Base-by-base conservation (phyloP, 2,329 filamentous ascomycete species). In the Talaromyces verruculosus region DNA sequence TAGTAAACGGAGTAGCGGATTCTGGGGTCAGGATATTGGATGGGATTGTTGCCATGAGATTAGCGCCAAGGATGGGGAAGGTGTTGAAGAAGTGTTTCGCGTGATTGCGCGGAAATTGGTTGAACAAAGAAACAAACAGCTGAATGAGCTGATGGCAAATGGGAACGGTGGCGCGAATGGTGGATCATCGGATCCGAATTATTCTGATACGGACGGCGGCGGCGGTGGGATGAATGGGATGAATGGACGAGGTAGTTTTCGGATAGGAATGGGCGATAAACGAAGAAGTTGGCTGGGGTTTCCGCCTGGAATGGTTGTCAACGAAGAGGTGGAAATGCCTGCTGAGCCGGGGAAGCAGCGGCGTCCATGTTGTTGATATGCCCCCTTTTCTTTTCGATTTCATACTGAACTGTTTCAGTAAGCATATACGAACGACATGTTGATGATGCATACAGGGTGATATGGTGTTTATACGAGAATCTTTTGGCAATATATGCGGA, bases 1-100 rank as follows among this genome's bases (percentile, higher is more conserved):
- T 69, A 82, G 78, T 70, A 82, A 82, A 67, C 80, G 79, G 67
- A 79, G 79, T 72, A 81, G 75, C 69, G 82, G 72, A 61, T 83
- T 78, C 79, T 97, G 93, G 93, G 92, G 90, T 25, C 91, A 95
- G 76, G 93, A 97, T 75, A 88, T 93, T 5, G 93, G 93, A 62
- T 98, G 94, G 93, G 93, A 97, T 74, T 96, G 93, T 69, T 98
- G 94, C 77, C 95, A 98, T 78, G 95, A 99, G 81, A 94, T 99
- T 74, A 93, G 89, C 71, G 93, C 94, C 58, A 94, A 96, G 82
- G 93, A 90, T 73, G 93, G 93, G 65, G 93, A 97, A 82, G 94
- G 94, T 19, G 93, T 99, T 19, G 95, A 98, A 72, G 95, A 98
- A 79, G 93, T 99, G 0, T 98, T 98, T 73, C 86, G 94, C 1